These are phyloP conservation scores for Skeletonema marinoi DNA, from an alignment of 108 stramenopile genomes.

Conservation along the genomic window DNA sequence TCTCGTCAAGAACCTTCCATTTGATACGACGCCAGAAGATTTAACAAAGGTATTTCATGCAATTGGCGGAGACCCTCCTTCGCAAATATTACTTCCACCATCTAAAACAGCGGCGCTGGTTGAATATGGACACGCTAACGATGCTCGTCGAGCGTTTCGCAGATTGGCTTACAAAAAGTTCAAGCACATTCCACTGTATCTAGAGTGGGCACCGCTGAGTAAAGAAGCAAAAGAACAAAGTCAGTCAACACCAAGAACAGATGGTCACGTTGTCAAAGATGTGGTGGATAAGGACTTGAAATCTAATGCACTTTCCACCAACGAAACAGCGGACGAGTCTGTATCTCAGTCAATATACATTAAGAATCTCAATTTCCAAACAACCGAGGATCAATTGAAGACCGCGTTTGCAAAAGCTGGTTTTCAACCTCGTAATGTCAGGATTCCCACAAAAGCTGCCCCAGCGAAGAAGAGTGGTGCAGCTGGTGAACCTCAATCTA, in stretches of 20 bases:
- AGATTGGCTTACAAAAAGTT: conserved; percentile 94
- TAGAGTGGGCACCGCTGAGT: conserved; percentile 96
- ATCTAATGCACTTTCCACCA: conserved; percentile 40
- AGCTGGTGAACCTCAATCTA: conserved; percentile 61
- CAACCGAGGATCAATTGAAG: conserved; percentile 78
- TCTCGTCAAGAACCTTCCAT: conserved; percentile 97
- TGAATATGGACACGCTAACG: conserved; percentile 83
- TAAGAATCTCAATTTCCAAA: conserved; percentile 95
- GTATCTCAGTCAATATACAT: conserved; percentile 84
- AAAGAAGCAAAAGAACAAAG: conserved; percentile 27
- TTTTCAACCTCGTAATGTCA: conserved; percentile 72
- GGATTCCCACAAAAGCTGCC: conserved; percentile 88
- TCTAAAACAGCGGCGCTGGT: conserved; percentile 91
- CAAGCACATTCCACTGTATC: conserved; percentile 94
- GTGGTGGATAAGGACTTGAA: conserved; percentile 25
- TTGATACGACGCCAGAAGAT: conserved; percentile 83
- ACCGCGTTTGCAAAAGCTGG: conserved; percentile 64
- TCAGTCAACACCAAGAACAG: not conserved
- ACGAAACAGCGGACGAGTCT: conserved; percentile 39
- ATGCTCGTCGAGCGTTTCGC: conserved; percentile 92
- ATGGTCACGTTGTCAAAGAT: conserved; percentile 8
- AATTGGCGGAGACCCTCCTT: conserved; percentile 66
- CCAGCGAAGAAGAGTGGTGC: conserved; percentile 45
- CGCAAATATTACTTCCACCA: conserved; percentile 85
- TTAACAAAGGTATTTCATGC: conserved; percentile 86